Percentiles rank a stretch among this genome's conserved stretches.
Evolutionary conservation across 148 eudicot genomes (phyloP).

Genomic region (Fagopyrum esculentum): DNA sequence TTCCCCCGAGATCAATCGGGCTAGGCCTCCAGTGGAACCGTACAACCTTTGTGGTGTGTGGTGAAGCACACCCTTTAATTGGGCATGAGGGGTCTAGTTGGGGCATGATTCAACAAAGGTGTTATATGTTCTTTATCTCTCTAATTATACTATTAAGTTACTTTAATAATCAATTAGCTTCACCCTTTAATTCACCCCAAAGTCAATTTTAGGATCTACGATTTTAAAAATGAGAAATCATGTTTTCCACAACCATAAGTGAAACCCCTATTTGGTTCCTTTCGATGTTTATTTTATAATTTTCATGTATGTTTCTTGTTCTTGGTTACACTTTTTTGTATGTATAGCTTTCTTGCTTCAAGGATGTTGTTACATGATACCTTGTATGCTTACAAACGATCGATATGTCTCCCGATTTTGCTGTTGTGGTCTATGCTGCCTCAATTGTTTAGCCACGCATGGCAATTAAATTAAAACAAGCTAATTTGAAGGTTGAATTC

Average conservation of each 20-base stretch:
- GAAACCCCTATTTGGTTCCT: not conserved
- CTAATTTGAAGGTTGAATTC: constrained; percentile 36
- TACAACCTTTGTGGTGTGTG: no score
- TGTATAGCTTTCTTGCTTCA: constrained; percentile 73
- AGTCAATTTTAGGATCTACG: constrained; percentile 53
- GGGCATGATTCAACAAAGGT: constrained; percentile 30
- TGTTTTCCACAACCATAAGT: constrained; percentile 82
- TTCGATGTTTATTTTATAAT: not conserved
- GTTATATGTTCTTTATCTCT: constrained; percentile 37
- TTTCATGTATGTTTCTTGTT: not conserved
- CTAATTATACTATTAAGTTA: not conserved
- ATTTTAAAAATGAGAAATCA: constrained; percentile 84
- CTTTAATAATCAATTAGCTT: not conserved
- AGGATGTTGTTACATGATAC: constrained; percentile 61
- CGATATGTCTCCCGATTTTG: constrained; percentile 17
- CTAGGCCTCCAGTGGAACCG: no score
- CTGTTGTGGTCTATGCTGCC: constrained; percentile 67
- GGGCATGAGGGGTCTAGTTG: no score
- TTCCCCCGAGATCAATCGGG: no score
- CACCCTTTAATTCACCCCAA: not conserved
- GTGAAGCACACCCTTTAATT: no score
- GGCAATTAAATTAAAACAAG: constrained; percentile 29
- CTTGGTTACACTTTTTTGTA: not conserved
- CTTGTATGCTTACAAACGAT: constrained; percentile 16
- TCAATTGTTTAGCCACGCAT: constrained; percentile 81